Evolutionary conservation across 148 eudicot species (phyloP).

Genomic region (Limonium bicolor): DNA sequence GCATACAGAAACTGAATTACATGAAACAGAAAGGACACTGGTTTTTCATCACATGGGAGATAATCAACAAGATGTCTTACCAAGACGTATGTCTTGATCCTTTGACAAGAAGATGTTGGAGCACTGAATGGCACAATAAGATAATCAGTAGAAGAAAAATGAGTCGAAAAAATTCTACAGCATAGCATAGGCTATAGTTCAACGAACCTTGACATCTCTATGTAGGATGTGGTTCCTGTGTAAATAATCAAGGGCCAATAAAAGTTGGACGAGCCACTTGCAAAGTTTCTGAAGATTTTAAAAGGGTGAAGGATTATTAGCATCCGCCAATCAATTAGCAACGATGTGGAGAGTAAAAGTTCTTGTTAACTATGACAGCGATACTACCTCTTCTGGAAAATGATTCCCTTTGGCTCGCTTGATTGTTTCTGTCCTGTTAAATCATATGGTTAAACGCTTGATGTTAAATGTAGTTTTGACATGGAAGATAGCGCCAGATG

Average conservation of each 20-base stretch:
- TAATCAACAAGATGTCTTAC: constrained; percentile 20
- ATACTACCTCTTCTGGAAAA: constrained; percentile 83
- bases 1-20: constrained; percentile 10
- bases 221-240: constrained; percentile 86
- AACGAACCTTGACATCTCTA: constrained; percentile 90
- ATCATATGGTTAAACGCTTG: background rate
- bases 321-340: background rate
- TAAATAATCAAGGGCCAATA: constrained; percentile 90
- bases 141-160: too few species aligned
- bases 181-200: background rate
- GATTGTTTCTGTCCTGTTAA: constrained; percentile 64
- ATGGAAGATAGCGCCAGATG: constrained; percentile 3
- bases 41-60: background rate
- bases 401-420: constrained; percentile 63
- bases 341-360: background rate
- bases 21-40: background rate
- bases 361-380: constrained; percentile 2
- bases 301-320: constrained; percentile 6
- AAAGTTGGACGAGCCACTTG: constrained; percentile 91
- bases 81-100: constrained; percentile 86
- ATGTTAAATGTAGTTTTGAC: background rate
- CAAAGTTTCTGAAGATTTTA: constrained; percentile 56
- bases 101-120: constrained; percentile 90
- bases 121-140: constrained; percentile 39
- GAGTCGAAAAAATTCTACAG: too few species aligned